A percentile compares a stretch with the other conserved stretches of the same genome.
These are phyloP conservation scores for Pseudogymnoascus sp. DNA, from an alignment of 2,329 filamentous ascomycete genomes.

Conservation along the genomic window DNA sequence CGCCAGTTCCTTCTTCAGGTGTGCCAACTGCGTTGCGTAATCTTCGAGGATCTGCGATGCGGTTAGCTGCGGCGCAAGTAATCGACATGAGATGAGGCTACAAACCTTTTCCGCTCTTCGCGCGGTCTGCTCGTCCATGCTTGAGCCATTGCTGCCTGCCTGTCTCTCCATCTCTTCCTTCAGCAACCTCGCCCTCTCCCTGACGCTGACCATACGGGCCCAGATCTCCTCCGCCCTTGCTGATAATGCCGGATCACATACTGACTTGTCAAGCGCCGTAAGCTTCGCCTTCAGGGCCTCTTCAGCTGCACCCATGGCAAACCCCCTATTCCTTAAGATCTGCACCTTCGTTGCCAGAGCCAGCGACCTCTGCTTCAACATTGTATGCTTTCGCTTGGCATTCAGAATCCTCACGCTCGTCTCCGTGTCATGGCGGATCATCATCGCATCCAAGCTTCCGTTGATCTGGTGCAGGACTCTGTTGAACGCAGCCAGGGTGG, in stretches of 20 bases:
- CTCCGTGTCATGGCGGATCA: constrained; percentile 68
- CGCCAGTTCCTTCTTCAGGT: constrained; percentile 58
- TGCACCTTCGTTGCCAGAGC: constrained; percentile 72
- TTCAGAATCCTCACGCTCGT: constrained; percentile 66
- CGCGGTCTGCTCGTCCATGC: constrained; percentile 61
- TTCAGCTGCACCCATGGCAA: constrained; percentile 70
- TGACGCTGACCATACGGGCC: constrained; percentile 68
- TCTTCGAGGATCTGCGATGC: constrained; percentile 60
- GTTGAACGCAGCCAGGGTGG: constrained; percentile 61
- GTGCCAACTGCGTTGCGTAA: constrained; percentile 70
- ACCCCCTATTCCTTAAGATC: constrained; percentile 71
- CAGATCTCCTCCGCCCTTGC: constrained; percentile 78
- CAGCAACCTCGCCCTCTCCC: constrained; percentile 63
- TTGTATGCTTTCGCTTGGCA: constrained; percentile 62
- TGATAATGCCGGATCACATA: constrained; percentile 65
- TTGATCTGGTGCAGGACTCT: constrained; percentile 72
- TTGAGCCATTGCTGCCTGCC: constrained; percentile 45
- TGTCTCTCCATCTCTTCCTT: constrained; percentile 66
- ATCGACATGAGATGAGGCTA: constrained; percentile 16
- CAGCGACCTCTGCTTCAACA: constrained; percentile 64
- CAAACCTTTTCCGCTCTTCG: constrained; percentile 66
- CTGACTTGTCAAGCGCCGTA: constrained; percentile 55
- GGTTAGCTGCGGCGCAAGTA: constrained; percentile 15
- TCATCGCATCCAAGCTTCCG: constrained; percentile 59
- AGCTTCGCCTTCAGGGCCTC: constrained; percentile 70